phyloP scores from a whole-genome alignment of 2,329 filamentous ascomycete genomes.

The Metarhizium brunneum region DNA sequence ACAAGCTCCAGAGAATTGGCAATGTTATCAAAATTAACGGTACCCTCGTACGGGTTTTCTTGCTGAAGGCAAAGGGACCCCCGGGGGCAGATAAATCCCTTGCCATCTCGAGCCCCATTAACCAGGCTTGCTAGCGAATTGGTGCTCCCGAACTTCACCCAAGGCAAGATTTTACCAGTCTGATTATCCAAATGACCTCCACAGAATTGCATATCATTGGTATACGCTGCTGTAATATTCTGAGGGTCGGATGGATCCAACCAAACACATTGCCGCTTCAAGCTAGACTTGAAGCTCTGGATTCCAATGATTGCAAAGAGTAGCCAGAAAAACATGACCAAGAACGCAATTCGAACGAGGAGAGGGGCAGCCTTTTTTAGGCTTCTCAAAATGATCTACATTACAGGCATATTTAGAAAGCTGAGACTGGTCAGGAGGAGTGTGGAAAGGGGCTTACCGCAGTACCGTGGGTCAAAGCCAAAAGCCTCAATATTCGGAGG shows the following conservation, averaged over 20 bases:
- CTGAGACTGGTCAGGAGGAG: not conserved
- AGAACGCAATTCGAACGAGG: constrained; percentile 83
- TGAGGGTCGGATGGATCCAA: constrained; percentile 51
- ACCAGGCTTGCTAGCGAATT: constrained; percentile 36
- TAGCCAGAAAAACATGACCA: constrained; percentile 96
- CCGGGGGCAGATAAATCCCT: constrained; percentile 81
- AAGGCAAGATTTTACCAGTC: constrained; percentile 52
- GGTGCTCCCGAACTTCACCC: constrained; percentile 41
- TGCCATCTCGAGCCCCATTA: constrained; percentile 46
- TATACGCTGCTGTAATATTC: constrained; percentile 46
- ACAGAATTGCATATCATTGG: constrained; percentile 66
- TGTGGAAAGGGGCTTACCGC: constrained; percentile 46
- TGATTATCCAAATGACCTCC: constrained; percentile 65
- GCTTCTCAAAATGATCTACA: constrained; percentile 81
- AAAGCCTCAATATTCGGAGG: constrained; percentile 81
- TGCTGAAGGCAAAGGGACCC: constrained; percentile 78
- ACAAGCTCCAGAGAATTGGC: constrained; percentile 85
- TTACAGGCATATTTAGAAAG: not conserved
- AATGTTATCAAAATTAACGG: constrained; percentile 93
- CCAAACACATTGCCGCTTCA: constrained; percentile 72
- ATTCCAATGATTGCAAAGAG: constrained; percentile 94
- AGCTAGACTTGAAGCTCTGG: constrained; percentile 85
- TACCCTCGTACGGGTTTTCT: constrained; percentile 70
- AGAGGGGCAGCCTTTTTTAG: constrained; percentile 90
- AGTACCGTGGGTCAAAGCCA: constrained; percentile 87